Percentiles rank a stretch among this genome's conserved stretches.
These are phyloP conservation scores for Spiraea crenata DNA, from an alignment of 331 rosid species.

Conservation along the genomic window DNA sequence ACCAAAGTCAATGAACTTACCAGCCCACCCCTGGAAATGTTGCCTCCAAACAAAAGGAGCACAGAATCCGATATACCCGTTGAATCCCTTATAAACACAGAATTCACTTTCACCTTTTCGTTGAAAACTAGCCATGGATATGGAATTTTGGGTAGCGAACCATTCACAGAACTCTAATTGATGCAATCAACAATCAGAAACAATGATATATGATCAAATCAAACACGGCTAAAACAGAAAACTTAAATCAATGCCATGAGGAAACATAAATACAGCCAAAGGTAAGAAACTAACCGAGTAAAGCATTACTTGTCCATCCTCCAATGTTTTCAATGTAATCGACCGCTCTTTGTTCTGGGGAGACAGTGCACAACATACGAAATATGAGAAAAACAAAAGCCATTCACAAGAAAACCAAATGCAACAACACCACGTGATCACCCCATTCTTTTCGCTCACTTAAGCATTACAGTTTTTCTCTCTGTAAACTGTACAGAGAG, in stretches of 20 bases:
- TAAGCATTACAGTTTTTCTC: background rate
- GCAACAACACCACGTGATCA: background rate
- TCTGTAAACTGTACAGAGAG: constrained; percentile 2
- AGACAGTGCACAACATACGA: constrained; percentile 1
- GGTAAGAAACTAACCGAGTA: constrained; percentile 36
- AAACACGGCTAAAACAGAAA: constrained; percentile 6
- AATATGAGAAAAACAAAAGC: constrained; percentile 7
- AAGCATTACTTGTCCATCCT: constrained; percentile 50
- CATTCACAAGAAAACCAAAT: constrained; percentile 5
- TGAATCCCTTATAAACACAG: constrained; percentile 52
- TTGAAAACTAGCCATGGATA: constrained; percentile 59
- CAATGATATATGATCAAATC: background rate
- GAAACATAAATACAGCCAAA: constrained; percentile 7
- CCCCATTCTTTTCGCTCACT: constrained; percentile 13
- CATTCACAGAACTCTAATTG: constrained; percentile 43
- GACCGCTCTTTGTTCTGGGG: constrained; percentile 53
- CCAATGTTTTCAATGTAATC: constrained; percentile 39
- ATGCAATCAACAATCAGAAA: constrained; percentile 10
- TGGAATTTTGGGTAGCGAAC: constrained; percentile 37
- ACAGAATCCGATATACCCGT: constrained; percentile 45
- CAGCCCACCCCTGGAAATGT: constrained; percentile 42
- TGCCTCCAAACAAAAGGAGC: constrained; percentile 50
- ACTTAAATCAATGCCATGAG: constrained; percentile 7
- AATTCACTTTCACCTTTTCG: constrained; percentile 53
- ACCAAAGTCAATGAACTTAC: constrained; percentile 25